Conservation (phyloP, 306 rosid genomes). For the Ormosia emarginata region DNA sequence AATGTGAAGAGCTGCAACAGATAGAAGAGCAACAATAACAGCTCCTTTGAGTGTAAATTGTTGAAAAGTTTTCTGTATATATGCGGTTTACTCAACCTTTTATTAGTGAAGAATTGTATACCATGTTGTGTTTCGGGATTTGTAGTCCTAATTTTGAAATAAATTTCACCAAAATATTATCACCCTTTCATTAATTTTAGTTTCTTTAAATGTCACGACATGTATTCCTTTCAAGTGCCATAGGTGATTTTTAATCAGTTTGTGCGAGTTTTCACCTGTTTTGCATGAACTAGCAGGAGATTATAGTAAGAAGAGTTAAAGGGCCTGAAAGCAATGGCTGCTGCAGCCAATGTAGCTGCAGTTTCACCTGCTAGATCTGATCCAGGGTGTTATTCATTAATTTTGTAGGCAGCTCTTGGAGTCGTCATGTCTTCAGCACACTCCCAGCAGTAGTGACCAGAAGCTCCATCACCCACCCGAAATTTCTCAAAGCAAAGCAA, state of each 20-base stretch:
- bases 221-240: background rate
- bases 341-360: conserved; percentile 81
- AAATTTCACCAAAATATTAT: background rate
- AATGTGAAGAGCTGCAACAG: conserved; percentile 66
- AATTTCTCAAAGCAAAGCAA: background rate
- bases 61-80: background rate
- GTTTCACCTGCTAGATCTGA: conserved; percentile 92
- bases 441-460: conserved; percentile 89
- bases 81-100: background rate
- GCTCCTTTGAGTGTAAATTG: background rate
- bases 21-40: background rate
- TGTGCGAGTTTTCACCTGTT: conserved; percentile 42
- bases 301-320: conserved; percentile 76
- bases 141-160: background rate
- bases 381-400: conserved; percentile 76
- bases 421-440: conserved; percentile 90
- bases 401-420: conserved; percentile 60
- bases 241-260: background rate
- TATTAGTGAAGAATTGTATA: background rate
- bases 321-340: conserved; percentile 73
- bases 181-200: background rate
- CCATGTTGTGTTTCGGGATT: background rate
- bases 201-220: background rate
- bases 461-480: conserved; percentile 82
- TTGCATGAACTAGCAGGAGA: conserved; percentile 67